Conservation (phyloP, 495 filamentous ascomycete genomes). For the Penicillium robsamsonii region DNA sequence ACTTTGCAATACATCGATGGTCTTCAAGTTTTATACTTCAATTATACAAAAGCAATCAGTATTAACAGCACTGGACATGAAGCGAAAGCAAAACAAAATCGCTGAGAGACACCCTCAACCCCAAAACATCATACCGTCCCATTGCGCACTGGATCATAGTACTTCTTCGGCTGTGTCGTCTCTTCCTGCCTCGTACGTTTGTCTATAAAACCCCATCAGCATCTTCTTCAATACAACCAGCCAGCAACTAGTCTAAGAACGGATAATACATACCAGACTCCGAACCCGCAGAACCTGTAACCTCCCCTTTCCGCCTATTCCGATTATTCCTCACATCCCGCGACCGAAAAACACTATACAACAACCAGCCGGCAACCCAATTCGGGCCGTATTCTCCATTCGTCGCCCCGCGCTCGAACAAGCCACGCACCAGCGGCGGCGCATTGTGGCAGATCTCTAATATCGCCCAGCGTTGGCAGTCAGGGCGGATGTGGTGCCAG, state of each 20-base stretch:
- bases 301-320: constrained; percentile 43
- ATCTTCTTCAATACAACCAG: neutral
- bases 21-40: constrained; percentile 2
- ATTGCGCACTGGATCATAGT: constrained; percentile 50
- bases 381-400: constrained; percentile 50
- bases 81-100: constrained; percentile 1
- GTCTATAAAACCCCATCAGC: constrained; percentile 14
- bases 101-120: neutral
- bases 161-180: constrained; percentile 33
- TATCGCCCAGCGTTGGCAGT: constrained; percentile 42
- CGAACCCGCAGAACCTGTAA: neutral
- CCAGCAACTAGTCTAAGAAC: neutral
- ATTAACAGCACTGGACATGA: constrained; percentile 1
- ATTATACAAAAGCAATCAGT: constrained; percentile 5
- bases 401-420: constrained; percentile 41
- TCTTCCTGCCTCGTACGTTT: constrained; percentile 25
- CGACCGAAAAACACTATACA: constrained; percentile 59
- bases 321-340: constrained; percentile 56
- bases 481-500: constrained; percentile 48
- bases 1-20: neutral
- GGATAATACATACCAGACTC: constrained; percentile 30
- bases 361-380: constrained; percentile 57
- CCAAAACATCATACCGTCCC: constrained; percentile 24
- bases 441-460: constrained; percentile 41
- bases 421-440: constrained; percentile 31